A percentile compares a stretch with the other conserved stretches of the same genome.
These are phyloP conservation scores for Loxodes magnus DNA, from an alignment of 73 alveolate genomes.

Conservation along the genomic window DNA sequence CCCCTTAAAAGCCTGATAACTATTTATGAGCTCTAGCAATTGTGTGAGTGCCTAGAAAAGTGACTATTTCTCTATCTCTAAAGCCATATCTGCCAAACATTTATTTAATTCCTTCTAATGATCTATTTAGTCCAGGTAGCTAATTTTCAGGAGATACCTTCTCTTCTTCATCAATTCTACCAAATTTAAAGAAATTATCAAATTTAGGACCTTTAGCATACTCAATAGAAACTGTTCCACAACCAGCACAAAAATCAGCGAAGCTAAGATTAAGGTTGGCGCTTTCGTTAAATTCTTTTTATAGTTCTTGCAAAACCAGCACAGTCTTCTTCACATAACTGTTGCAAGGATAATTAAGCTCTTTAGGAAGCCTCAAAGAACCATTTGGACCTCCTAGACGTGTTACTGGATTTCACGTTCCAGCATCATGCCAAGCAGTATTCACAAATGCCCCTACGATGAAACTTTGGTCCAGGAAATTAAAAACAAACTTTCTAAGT, in stretches of 20 bases:
- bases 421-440: conserved; percentile 12
- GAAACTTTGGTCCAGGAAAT: too few relatives aligned
- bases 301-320: not conserved
- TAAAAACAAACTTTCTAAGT: too few relatives aligned
- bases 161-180: conserved; percentile 22
- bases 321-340: conserved; percentile 16
- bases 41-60: conserved; percentile 47
- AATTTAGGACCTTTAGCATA: conserved; percentile 13
- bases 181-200: conserved; percentile 16
- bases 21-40: conserved; percentile 28
- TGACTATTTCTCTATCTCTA: conserved; percentile 43
- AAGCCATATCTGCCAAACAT: conserved; percentile 33
- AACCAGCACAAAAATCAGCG: conserved; percentile 18
- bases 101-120: conserved; percentile 6
- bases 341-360: conserved; percentile 6
- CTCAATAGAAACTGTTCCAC: conserved; percentile 15
- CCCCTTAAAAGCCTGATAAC: conserved; percentile 33
- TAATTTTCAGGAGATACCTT: conserved; percentile 12
- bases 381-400: conserved; percentile 27
- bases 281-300: conserved; percentile 1
- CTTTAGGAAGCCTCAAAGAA: conserved; percentile 10
- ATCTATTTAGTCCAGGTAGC: conserved; percentile 16
- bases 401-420: conserved; percentile 15
- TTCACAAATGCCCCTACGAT: too few relatives aligned
- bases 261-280: conserved; percentile 7